These are phyloP conservation scores for Erythrobasidium yunnanense DNA, from an alignment of 768 basidiomycete species.

Conservation along the genomic window DNA sequence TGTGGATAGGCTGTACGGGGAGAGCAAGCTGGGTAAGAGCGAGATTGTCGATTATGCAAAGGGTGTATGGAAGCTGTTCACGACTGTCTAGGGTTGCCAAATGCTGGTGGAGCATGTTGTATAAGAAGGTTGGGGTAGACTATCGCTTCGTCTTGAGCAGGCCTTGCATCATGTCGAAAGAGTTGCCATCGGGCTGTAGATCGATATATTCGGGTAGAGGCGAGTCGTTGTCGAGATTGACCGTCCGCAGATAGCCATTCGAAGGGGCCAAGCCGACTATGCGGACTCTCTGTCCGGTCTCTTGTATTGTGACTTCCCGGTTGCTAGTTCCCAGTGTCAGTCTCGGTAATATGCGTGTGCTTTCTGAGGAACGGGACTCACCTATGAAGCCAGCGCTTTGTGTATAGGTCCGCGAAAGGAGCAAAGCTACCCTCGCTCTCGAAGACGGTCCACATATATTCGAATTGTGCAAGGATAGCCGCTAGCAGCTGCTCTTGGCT, in stretches of 20 bases:
- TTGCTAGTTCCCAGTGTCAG: conserved; percentile 51
- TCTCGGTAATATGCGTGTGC: no score
- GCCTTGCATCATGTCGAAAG: conserved; percentile 68
- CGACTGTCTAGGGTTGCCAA: conserved; percentile 48
- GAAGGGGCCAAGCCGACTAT: conserved; percentile 79
- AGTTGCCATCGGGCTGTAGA: conserved; percentile 91
- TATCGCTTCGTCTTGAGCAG: conserved; percentile 25
- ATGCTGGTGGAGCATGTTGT: not conserved
- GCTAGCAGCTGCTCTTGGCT: conserved; percentile 67
- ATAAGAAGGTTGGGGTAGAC: not conserved
- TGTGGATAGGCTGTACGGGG: conserved; percentile 84
- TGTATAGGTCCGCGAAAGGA: conserved; percentile 69
- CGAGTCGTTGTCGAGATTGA: conserved; percentile 47
- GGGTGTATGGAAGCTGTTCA: conserved; percentile 72
- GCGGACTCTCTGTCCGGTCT: conserved; percentile 57
- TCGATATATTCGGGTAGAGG: conserved; percentile 54
- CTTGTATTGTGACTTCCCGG: conserved; percentile 70
- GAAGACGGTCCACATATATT: conserved; percentile 65
- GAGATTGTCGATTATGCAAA: conserved; percentile 78
- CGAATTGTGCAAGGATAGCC: conserved; percentile 63
- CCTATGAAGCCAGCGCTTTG: conserved; percentile 81
- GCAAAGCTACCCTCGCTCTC: conserved; percentile 58
- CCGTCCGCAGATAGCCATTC: conserved; percentile 72
- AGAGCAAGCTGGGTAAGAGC: conserved; percentile 78
- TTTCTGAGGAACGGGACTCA: no score